Evolutionary conservation across 2,329 filamentous ascomycete genomes (phyloP), one percentile per base, ranked within the genome.

Genomic region (Colletotrichum orchidophilum): DNA sequence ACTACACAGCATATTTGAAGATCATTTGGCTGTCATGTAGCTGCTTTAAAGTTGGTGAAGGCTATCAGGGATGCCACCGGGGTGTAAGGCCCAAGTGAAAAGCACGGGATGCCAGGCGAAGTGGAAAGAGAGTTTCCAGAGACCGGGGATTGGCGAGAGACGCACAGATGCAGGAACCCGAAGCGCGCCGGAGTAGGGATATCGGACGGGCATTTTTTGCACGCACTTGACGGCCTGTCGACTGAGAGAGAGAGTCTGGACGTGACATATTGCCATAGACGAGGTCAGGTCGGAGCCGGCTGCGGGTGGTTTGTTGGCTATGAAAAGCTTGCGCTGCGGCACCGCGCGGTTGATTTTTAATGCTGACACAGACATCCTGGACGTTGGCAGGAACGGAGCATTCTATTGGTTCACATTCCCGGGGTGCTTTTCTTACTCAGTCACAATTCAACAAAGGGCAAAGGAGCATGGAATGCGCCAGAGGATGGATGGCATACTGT

Each of bases 311-410:
- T 21, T 21, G 58, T 50, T 53, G 46, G 49, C 15, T 35, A 29
- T 7, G 15, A 11, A 31, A 6, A 26, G n/a, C 26, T 60, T 21
- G 9, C n/a, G n/a, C 33, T 26, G 27, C 29, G 18, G 57, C 63
- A 54, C 31, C 42, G 66, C 61, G 60, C 46, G 60, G 42, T 57
- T 57, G 55, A 67, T 67, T 70, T 57, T 67, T 52, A 57, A 70
- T 66, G 67, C 70, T 70, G 70, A 33, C 60, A 39, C 49, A 24
- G 57, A 54, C 52, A 55, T 49, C 62, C 49, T 3, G 31, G 50
- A 27, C 2, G 13, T 35, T n/a, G 13, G 18, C 3, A 18, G 24
- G 2, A 18, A 35, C 29, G 39, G 52, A 26, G 4, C 54, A n/a
- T 46, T 18, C 53, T 5, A 65, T 59, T 69, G 61, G 60, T 27